A percentile compares a stretch with the other conserved stretches of the same genome.
Evolutionary conservation across 2,329 filamentous ascomycete species (phyloP).

Genomic region (Cercospora brassicicola): DNA sequence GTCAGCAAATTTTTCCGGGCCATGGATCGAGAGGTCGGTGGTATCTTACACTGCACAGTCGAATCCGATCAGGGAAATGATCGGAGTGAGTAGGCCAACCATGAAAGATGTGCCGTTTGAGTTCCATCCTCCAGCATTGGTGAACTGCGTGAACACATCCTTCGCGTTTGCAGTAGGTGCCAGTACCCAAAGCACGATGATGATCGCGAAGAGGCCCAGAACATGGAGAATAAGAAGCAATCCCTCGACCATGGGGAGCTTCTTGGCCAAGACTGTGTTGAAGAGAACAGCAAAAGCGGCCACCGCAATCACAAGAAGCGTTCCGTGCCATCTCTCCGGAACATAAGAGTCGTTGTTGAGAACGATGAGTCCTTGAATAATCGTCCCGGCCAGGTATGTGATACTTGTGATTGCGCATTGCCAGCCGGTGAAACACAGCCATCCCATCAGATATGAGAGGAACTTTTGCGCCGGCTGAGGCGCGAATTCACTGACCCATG

Average conservation of each 20-base stretch:
- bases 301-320: slow-evolving; percentile 51
- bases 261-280: slow-evolving; percentile 48
- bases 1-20: background rate
- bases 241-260: slow-evolving; percentile 53
- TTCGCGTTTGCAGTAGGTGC: slow-evolving; percentile 5
- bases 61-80: slow-evolving; percentile 12
- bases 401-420: slow-evolving; percentile 15
- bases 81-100: slow-evolving; percentile 5
- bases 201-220: slow-evolving; percentile 55
- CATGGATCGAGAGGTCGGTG: too few relatives aligned
- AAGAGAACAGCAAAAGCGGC: slow-evolving; percentile 43
- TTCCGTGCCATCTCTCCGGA: slow-evolving; percentile 46
- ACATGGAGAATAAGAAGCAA: slow-evolving; percentile 53
- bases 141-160: slow-evolving; percentile 32
- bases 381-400: slow-evolving; percentile 12
- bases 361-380: slow-evolving; percentile 19
- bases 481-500: slow-evolving; percentile 1
- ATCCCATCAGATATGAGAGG: slow-evolving; percentile 20
- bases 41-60: slow-evolving; percentile 3
- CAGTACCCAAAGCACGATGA: slow-evolving; percentile 50
- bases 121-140: slow-evolving; percentile 22
- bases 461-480: slow-evolving; percentile 12
- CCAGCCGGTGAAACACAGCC: slow-evolving; percentile 20
- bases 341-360: slow-evolving; percentile 18
- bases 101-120: slow-evolving; percentile 8